Evolutionary conservation across 2,329 filamentous ascomycete genomes (phyloP).

Genomic region (Xylaria arbuscula): DNA sequence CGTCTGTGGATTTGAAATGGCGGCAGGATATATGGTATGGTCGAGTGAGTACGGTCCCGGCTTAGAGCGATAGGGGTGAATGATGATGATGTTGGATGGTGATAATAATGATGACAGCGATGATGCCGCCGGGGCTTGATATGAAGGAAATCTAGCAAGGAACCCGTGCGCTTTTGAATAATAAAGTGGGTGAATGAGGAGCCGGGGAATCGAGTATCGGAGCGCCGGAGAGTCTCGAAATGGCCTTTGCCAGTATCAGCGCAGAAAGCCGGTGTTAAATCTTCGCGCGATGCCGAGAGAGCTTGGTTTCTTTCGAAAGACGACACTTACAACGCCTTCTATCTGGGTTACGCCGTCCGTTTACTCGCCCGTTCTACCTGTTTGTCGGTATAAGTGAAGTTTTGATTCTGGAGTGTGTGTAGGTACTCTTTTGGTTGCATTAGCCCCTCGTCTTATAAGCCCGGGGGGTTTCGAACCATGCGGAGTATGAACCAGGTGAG

Average conservation of each 20-base stretch:
- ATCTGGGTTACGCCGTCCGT: not conserved
- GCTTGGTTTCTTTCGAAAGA: not conserved
- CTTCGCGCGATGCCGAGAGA: not conserved
- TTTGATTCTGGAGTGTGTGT: not conserved
- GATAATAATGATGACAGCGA: slow-evolving; percentile 30
- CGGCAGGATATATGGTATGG: not conserved
- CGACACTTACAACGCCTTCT: not conserved
- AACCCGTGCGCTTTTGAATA: slow-evolving; percentile 25
- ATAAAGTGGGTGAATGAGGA: slow-evolving; percentile 32
- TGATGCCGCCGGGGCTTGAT: slow-evolving; percentile 27
- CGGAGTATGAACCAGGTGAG: slow-evolving; percentile 9
- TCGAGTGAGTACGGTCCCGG: not conserved
- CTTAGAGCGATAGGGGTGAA: not conserved
- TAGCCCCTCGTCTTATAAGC: slow-evolving; percentile 11
- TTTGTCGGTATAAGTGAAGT: not conserved
- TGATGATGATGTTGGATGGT: slow-evolving; percentile 16
- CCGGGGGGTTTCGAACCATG: slow-evolving; percentile 17
- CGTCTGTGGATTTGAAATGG: slow-evolving; percentile 24
- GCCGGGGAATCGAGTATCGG: slow-evolving; percentile 27
- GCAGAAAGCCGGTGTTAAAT: not conserved
- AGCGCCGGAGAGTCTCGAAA: slow-evolving; percentile 31
- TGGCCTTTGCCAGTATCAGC: slow-evolving; percentile 21
- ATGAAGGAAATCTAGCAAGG: slow-evolving; percentile 28
- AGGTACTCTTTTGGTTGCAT: slow-evolving; percentile 9
- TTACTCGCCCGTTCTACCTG: not conserved